These are phyloP conservation scores for Cladosporium sphaerospermum DNA, from an alignment of 2,329 filamentous ascomycete species.

Conservation along the genomic window DNA sequence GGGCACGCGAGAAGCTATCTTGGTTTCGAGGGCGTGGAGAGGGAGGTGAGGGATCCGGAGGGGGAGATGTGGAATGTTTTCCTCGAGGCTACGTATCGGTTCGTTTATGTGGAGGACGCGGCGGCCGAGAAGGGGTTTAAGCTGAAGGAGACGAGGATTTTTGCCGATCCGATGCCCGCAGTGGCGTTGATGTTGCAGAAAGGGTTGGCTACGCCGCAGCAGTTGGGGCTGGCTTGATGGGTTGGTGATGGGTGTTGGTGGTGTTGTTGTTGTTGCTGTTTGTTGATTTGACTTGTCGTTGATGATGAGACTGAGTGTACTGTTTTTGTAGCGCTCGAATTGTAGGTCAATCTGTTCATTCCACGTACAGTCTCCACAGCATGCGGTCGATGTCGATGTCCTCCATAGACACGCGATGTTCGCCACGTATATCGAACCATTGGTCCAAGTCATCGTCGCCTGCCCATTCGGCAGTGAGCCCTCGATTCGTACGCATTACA, in stretches of 20 bases:
- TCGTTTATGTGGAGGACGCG: conserved; percentile 21
- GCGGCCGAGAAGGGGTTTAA: background rate
- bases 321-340: too few species aligned
- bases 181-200: conserved; percentile 1
- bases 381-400: background rate
- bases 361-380: conserved; percentile 1
- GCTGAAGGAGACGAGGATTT: conserved; percentile 4
- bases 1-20: conserved; percentile 22
- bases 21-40: conserved; percentile 15
- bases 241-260: background rate
- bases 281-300: background rate
- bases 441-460: background rate
- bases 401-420: background rate
- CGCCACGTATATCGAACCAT: too few species aligned
- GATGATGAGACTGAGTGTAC: too few species aligned
- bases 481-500: background rate
- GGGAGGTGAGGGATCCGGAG: conserved; percentile 14
- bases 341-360: background rate
- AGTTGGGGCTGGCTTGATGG: background rate
- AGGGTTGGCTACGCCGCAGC: background rate
- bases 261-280: background rate
- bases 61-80: conserved; percentile 25
- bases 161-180: conserved; percentile 7
- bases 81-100: conserved; percentile 20
- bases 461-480: background rate